Evolutionary conservation across 108 stramenopile genomes (phyloP).

Genomic region (Aurantiochytrium sp.): DNA sequence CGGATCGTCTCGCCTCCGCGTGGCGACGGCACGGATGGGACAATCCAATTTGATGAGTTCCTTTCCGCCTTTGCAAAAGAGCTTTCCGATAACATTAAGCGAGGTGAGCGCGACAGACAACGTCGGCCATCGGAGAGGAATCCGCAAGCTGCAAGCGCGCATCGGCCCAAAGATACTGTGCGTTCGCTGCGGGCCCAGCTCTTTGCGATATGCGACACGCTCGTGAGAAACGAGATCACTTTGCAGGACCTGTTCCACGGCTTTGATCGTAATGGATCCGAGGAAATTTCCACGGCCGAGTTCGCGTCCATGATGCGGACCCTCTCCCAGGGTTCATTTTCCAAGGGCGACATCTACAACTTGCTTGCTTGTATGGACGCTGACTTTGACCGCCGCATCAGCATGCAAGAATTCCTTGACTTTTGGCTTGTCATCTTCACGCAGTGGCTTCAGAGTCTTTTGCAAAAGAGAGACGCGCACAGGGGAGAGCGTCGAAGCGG

Average conservation of each 20-base stretch:
- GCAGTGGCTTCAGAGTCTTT: not conserved
- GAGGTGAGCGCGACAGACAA: not conserved
- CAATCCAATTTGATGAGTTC: not conserved
- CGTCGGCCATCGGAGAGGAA: not conserved
- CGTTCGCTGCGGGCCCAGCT: not conserved
- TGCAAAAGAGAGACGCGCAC: not conserved
- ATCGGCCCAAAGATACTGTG: not conserved
- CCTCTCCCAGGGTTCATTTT: not conserved
- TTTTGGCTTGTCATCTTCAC: not conserved
- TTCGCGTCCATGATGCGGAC: not conserved
- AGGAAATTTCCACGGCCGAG: not conserved
- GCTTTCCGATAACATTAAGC: not conserved
- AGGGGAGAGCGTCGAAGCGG: not conserved
- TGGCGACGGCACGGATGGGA: not conserved
- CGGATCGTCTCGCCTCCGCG: not conserved
- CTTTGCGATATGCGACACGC: not conserved
- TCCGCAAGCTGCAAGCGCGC: not conserved
- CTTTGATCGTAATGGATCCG: not conserved
- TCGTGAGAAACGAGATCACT: not conserved
- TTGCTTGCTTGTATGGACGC: not conserved
- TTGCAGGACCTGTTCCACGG: not conserved
- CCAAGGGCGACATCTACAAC: not conserved
- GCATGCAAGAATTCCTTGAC: not conserved
- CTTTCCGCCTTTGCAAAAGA: not conserved
- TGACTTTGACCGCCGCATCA: conserved; percentile 1